Conservation (phyloP, 2,329 filamentous ascomycete species). For the Atkinsonella texensis region DNA sequence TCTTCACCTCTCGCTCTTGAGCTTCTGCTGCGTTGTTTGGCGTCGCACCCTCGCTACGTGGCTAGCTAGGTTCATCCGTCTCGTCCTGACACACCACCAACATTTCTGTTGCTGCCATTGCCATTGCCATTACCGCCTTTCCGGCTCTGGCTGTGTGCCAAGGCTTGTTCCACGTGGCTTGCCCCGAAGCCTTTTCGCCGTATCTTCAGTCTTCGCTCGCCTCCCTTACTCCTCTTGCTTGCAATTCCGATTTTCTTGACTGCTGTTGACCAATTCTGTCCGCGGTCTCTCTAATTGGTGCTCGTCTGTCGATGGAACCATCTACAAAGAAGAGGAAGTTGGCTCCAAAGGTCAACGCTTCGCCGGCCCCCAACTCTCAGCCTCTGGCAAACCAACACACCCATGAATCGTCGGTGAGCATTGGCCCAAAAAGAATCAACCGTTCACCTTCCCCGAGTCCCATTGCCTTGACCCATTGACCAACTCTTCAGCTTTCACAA, state of each 20-base stretch:
- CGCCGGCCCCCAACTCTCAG: conserved; percentile 19
- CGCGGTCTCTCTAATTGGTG: conserved; percentile 7
- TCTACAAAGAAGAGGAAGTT: conserved; percentile 31
- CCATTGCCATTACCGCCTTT: background rate
- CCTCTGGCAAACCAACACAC: conserved; percentile 7
- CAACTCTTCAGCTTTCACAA: conserved; percentile 4
- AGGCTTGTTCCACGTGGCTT: conserved; percentile 1
- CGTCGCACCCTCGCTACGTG: background rate
- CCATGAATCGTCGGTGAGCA: conserved; percentile 7
- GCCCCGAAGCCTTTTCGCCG: background rate
- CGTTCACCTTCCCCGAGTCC: background rate
- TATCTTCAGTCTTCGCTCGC: background rate
- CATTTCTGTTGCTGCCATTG: background rate
- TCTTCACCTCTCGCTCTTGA: background rate
- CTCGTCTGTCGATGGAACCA: conserved; percentile 26
- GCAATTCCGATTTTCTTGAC: background rate
- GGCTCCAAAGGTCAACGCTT: conserved; percentile 28
- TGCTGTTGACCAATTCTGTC: conserved; percentile 9
- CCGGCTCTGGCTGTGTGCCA: background rate
- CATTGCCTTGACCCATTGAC: background rate
- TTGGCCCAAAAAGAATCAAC: background rate
- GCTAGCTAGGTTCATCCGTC: conserved; percentile 3
- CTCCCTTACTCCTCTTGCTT: background rate
- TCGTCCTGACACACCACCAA: background rate
- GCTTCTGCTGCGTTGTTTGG: background rate